Conservation (phyloP, 306 rosid species). For the Hylodesmum podocarpum region DNA sequence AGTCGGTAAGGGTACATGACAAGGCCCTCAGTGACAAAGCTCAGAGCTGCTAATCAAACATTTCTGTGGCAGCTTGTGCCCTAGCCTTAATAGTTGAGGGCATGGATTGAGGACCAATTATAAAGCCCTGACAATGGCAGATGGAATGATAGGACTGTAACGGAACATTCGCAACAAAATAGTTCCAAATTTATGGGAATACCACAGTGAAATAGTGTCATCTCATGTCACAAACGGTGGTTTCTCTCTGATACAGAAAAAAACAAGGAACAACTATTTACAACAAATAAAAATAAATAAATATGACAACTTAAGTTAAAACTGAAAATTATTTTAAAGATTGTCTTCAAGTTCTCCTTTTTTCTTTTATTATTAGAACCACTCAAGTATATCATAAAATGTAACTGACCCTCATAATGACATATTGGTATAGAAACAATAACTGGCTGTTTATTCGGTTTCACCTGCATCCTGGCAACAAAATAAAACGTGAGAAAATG, state of each 20-base stretch:
- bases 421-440: constrained; percentile 79
- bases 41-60: background rate
- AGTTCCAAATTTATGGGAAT: background rate
- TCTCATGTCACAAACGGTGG: background rate
- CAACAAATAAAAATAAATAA: background rate
- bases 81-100: background rate
- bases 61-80: background rate
- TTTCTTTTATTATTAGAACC: background rate
- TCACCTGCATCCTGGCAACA: constrained; percentile 78
- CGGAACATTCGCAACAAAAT: background rate
- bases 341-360: background rate
- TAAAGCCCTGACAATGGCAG: background rate
- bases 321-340: constrained; percentile 4
- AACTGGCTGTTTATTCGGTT: constrained; percentile 61
- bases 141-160: background rate
- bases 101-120: background rate
- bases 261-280: background rate
- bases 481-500: background rate
- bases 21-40: background rate
- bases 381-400: constrained; percentile 21
- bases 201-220: background rate
- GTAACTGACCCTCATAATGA: constrained; percentile 80
- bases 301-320: background rate
- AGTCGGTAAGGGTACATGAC: background rate
- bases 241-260: background rate